Percentiles rank a stretch among this genome's conserved stretches.
phyloP scores from a whole-genome alignment of 78 protist genomes.

The Dictyostelium firmibasis region DNA sequence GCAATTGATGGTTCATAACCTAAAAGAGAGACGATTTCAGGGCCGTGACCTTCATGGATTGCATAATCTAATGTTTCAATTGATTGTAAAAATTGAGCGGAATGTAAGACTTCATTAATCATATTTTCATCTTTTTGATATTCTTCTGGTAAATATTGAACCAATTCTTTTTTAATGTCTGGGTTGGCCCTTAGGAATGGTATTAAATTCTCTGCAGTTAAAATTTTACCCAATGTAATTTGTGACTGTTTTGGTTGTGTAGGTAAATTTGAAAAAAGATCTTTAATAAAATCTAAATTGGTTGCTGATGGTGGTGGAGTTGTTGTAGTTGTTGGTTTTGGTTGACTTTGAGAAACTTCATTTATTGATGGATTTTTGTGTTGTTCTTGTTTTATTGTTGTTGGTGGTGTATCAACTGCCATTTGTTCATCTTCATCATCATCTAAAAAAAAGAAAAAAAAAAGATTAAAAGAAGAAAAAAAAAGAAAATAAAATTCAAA shows the following conservation, averaged over 20 bases:
- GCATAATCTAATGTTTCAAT: conserved; percentile 48
- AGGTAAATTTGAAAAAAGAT: conserved; percentile 9
- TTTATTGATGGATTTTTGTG: background rate
- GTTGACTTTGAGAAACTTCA: background rate
- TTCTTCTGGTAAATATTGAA: conserved; percentile 33
- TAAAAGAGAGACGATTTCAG: background rate
- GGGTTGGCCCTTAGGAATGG: conserved; percentile 14
- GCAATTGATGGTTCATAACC: conserved; percentile 36
- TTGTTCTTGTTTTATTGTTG: background rate
- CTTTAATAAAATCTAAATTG: conserved; percentile 4
- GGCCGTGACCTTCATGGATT: conserved; percentile 64
- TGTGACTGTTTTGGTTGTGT: background rate
- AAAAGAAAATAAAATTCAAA: background rate
- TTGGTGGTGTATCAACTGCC: background rate
- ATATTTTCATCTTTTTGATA: background rate
- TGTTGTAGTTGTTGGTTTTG: background rate
- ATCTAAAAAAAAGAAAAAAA: background rate
- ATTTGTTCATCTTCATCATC: conserved; percentile 30
- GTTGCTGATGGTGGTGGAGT: background rate
- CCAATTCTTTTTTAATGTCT: conserved; percentile 11
- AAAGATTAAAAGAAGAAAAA: too few species aligned
- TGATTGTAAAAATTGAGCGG: conserved; percentile 47
- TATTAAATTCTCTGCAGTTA: conserved; percentile 30
- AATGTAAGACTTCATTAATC: conserved; percentile 2
- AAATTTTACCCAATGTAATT: background rate